A percentile compares a stretch with the other conserved stretches of the same genome.
phyloP scores from a whole-genome alignment of 208 protist species.

The Cochliopodium minus region DNA sequence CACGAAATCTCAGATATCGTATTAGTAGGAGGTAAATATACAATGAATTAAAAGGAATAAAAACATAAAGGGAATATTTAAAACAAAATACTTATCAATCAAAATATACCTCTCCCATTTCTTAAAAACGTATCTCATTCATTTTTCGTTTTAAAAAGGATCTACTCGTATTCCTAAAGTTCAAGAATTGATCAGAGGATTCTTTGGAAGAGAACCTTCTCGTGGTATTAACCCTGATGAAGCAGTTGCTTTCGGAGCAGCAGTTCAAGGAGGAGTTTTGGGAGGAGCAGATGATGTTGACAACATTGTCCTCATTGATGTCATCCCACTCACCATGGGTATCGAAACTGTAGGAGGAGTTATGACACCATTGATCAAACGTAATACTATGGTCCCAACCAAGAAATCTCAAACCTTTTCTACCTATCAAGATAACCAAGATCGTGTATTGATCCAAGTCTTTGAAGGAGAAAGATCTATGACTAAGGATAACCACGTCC shows the following conservation, averaged over 20 bases:
- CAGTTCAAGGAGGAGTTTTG: conserved; percentile 87
- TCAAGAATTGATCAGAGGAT: conserved; percentile 78
- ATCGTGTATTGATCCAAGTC: conserved; percentile 60
- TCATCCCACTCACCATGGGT: conserved; percentile 81
- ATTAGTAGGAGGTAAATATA: conserved; percentile 78
- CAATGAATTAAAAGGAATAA: too few relatives aligned
- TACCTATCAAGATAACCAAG: conserved; percentile 46
- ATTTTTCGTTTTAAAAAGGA: too few relatives aligned
- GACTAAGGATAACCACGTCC: conserved; percentile 6
- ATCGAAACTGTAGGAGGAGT: conserved; percentile 80
- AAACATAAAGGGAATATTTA: too few relatives aligned
- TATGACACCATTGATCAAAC: conserved; percentile 61
- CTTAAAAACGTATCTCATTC: too few relatives aligned
- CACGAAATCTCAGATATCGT: conserved; percentile 74
- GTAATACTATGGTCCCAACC: conserved; percentile 66
- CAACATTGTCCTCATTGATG: conserved; percentile 74
- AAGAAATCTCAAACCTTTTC: conserved; percentile 41
- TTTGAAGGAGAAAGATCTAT: conserved; percentile 84
- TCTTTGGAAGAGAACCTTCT: conserved; percentile 87
- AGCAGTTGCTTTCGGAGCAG: conserved; percentile 91
- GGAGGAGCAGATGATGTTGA: conserved; percentile 20
- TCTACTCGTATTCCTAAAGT: conserved; percentile 87
- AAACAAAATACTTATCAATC: too few relatives aligned
- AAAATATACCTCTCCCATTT: too few relatives aligned
- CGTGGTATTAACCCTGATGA: conserved; percentile 92